Base-by-base conservation (phyloP, 2,329 filamentous ascomycete genomes). In the Scleromitrula shiraiana region DNA sequence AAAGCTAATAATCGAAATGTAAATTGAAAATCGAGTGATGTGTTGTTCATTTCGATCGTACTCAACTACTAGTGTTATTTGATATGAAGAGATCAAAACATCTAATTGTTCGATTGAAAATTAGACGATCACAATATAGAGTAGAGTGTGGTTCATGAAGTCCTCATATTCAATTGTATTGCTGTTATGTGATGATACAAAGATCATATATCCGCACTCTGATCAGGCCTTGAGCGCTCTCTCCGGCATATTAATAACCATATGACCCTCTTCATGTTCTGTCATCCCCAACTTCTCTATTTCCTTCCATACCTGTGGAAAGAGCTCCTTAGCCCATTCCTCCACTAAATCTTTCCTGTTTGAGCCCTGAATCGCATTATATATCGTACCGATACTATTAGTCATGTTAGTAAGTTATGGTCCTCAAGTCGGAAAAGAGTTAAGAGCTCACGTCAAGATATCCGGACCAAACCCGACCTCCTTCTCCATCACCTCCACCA, bases 281-380 rank as follows among this genome's bases (percentile, higher is more conserved):
- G 24, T 54, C 26, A 56, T 54, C 1, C 60, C 61, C 9, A 59
- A 22, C 32, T 60, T 57, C 43, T 59, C 59, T 51, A 95, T 64
- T 56, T 82, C 73, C 9, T 68, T 68, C 89, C 88, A 95, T 5
- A 77, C 68, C 8, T 76, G 71, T 0, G 85, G 80, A 64, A 87
- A 88, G 36, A 76, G 73, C 41, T 76, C 66, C 56, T 76, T 75
- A 2, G 84, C 84, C 88, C 88, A 95, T 14, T 74, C 69, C 62
- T 89, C 82, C 49, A 94, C 83, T 30, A 79, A 70, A 5, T 75
- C 70, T 64, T 93, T 88, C 59, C 80, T 74, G 44, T 75, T 73
- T 50, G 76, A 74, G 50, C 76, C 78, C 2, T 78, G 80, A 2
- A 88, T 74, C 8, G 80, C 82, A 58, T 91, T 93, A 65, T 87